These are phyloP conservation scores for Alloteropsis angusta DNA, from an alignment of 202 grass and related monocot species.

Conservation along the genomic window DNA sequence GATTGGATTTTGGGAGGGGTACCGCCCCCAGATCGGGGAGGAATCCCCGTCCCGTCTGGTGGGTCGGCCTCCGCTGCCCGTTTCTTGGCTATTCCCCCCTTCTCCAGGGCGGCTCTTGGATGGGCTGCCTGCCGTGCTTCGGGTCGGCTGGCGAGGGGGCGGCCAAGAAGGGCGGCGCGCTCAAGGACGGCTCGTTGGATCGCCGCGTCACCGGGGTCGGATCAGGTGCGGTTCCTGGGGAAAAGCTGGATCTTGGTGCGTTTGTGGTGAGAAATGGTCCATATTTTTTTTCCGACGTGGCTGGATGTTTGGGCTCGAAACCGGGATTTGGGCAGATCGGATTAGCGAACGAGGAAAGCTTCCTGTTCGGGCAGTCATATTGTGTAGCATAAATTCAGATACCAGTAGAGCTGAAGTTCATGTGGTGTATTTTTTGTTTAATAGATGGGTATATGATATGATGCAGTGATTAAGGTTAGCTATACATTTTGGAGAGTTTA, in stretches of 20 bases:
- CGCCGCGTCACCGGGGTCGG: slow-evolving; percentile 17
- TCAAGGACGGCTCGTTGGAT: slow-evolving; percentile 31
- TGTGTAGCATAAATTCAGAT: slow-evolving; percentile 3
- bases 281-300: background rate
- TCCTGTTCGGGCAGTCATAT: background rate
- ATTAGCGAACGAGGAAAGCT: background rate
- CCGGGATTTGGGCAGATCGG: slow-evolving; percentile 7
- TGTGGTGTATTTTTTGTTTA: background rate
- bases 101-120: slow-evolving; percentile 24
- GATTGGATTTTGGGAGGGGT: slow-evolving; percentile 28
- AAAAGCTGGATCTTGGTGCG: slow-evolving; percentile 31
- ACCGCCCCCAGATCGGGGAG: slow-evolving; percentile 44
- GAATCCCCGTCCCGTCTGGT: slow-evolving; percentile 38
- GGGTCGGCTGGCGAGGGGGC: slow-evolving; percentile 37
- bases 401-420: slow-evolving; percentile 5
- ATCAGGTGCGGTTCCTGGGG: slow-evolving; percentile 38
- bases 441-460: background rate
- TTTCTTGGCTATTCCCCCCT: background rate
- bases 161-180: slow-evolving; percentile 33
- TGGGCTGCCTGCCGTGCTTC: slow-evolving; percentile 66
- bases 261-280: slow-evolving; percentile 17
- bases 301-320: background rate
- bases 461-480: background rate
- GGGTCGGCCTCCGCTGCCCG: slow-evolving; percentile 26
- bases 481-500: background rate